Evolutionary conservation across 352 stramenopile species (phyloP).

Genomic region (Elongisporangium undulatum): DNA sequence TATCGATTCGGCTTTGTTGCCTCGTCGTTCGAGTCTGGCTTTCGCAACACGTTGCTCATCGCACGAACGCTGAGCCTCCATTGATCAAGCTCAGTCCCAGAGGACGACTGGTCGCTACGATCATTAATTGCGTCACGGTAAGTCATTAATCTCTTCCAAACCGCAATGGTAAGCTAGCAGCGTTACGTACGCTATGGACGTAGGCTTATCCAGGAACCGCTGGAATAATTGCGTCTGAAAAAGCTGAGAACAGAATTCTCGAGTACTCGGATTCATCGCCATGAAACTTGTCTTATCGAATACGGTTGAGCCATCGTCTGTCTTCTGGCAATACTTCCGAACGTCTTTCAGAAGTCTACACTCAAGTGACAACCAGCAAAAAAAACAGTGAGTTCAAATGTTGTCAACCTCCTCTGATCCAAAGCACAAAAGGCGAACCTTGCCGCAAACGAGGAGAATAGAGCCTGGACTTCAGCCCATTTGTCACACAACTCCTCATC

Average conservation of each 20-base stretch:
- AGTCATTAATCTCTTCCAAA: neutral
- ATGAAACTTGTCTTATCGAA: slow-evolving; percentile 65
- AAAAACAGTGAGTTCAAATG: neutral
- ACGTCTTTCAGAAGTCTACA: slow-evolving; percentile 60
- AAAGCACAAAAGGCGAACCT: slow-evolving; percentile 19
- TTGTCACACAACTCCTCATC: slow-evolving; percentile 56
- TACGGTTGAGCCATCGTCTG: slow-evolving; percentile 1
- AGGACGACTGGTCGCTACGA: slow-evolving; percentile 7
- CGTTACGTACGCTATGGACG: slow-evolving; percentile 10
- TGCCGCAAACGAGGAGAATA: slow-evolving; percentile 50
- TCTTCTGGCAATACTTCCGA: slow-evolving; percentile 44
- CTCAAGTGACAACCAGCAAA: neutral
- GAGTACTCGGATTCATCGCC: slow-evolving; percentile 42
- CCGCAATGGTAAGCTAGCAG: slow-evolving; percentile 9
- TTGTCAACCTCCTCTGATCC: no score
- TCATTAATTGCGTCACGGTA: neutral
- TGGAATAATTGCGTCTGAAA: slow-evolving; percentile 79
- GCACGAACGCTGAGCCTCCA: slow-evolving; percentile 37
- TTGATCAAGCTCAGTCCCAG: slow-evolving; percentile 27
- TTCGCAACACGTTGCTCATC: slow-evolving; percentile 35
- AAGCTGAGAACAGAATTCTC: slow-evolving; percentile 60
- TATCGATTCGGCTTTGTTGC: slow-evolving; percentile 21
- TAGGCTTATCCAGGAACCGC: slow-evolving; percentile 49
- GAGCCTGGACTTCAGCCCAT: slow-evolving; percentile 47
- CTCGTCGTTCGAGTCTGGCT: slow-evolving; percentile 32